phyloP scores from a whole-genome alignment of 2,329 filamentous ascomycete genomes.

The Neofusicoccum laricinum region DNA sequence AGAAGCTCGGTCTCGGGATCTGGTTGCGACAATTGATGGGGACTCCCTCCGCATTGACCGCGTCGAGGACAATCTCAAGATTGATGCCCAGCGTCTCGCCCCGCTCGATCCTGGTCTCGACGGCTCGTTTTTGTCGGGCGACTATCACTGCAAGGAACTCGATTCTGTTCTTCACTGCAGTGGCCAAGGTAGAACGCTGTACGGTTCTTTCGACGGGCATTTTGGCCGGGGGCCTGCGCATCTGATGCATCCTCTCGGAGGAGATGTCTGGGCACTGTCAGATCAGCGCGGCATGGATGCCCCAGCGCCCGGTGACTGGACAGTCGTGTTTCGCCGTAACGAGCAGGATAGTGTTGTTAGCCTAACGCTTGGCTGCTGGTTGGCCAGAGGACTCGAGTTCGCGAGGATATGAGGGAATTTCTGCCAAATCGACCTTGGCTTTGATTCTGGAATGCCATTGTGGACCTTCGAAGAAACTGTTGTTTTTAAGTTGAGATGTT shows the following conservation, averaged over 20 bases:
- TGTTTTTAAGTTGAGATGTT: too few relatives aligned
- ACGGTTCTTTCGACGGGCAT: neutral
- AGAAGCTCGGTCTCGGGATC: neutral
- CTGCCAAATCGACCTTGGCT: too few relatives aligned
- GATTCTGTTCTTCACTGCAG: neutral
- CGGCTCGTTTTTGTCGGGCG: neutral
- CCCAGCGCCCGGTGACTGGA: constrained; percentile 44
- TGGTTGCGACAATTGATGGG: neutral
- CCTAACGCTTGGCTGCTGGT: neutral
- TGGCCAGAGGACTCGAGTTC: neutral
- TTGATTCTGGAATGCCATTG: too few relatives aligned
- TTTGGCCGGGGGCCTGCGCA: constrained; percentile 36
- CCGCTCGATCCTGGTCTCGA: neutral
- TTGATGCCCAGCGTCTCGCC: neutral
- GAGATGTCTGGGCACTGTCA: constrained; percentile 39
- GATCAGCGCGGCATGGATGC: constrained; percentile 43
- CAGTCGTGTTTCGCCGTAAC: constrained; percentile 30
- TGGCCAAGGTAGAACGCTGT: neutral
- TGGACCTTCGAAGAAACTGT: too few relatives aligned
- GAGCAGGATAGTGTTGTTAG: neutral
- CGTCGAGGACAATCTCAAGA: neutral
- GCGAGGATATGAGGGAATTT: neutral
- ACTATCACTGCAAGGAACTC: neutral
- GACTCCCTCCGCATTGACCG: neutral
- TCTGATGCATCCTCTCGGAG: constrained; percentile 38